Percentiles rank a stretch among this genome's conserved stretches.
Evolutionary conservation across 1,139 yeast species (phyloP).

Genomic region (Candida pseudocylindracea): DNA sequence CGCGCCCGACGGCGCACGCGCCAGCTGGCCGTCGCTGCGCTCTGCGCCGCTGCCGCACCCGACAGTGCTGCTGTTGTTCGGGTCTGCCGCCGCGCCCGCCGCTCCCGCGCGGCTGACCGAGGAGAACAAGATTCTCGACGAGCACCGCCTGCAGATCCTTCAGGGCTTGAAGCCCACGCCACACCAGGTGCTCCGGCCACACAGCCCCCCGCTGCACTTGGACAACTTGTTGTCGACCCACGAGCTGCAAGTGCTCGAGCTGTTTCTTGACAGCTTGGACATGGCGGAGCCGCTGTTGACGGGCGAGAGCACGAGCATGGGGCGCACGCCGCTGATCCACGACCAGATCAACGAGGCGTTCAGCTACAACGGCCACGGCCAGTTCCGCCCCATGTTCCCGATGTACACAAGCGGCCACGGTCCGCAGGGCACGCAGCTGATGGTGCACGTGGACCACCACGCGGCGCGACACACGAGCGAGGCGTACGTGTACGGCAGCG

Average conservation of each 20-base stretch:
- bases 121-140: background rate
- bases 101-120: background rate
- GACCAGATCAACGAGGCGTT: constrained; percentile 2
- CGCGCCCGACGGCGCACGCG: too few species aligned
- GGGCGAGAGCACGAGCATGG: constrained; percentile 7
- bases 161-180: background rate
- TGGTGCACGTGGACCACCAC: background rate
- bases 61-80: too few species aligned
- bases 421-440: constrained; percentile 1
- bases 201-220: constrained; percentile 2
- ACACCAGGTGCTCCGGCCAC: background rate
- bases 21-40: too few species aligned
- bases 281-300: constrained; percentile 11
- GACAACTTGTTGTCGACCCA: constrained; percentile 22
- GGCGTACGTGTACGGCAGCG: background rate
- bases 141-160: background rate
- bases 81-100: background rate
- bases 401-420: constrained; percentile 11
- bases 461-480: background rate
- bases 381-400: constrained; percentile 6
- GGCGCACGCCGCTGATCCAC: background rate
- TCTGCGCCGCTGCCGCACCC: too few species aligned
- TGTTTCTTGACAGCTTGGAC: constrained; percentile 21
- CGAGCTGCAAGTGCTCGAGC: constrained; percentile 21
- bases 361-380: background rate